Base-by-base conservation (phyloP, 2,329 filamentous ascomycete species). In the Furcasterigmium sp. region DNA sequence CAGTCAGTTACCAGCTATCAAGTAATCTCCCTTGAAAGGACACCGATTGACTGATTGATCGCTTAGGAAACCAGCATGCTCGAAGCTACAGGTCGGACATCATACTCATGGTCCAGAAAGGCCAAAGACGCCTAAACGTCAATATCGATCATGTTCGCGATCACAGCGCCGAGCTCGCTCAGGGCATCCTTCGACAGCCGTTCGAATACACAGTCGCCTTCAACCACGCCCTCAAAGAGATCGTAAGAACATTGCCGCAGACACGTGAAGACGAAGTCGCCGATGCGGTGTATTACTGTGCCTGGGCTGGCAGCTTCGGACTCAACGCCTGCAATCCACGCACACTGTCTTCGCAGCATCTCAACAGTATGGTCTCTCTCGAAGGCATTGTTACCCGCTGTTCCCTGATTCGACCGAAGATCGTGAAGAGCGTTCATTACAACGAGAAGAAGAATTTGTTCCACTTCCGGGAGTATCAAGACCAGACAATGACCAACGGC, bases 381-480 rank as follows among this genome's bases (percentile, higher is more conserved):
- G 93, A 98, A 67, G 93, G 93, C 37, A 98, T 98, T 56, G 93
- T 98, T 34, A 98, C 93, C 28, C 87, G 93, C 63, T 95, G 89
- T 67, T 96, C 91, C 19, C 75, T 98, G 17, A 95, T 98, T 50
- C 80, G 94, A 44, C 93, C 93, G 10, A 98, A 98, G 68, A 82
- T 98, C n/a, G 84, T 97, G 49, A 95, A 94, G 70, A 97, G 93
- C 66, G 91, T 98, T 42, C 93, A 98, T 64, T 97, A 91, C 68
- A 95, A 89, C 56, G 91, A 96, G 67, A 80, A 70, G 51, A 90
- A 88, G 63, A 79, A 88, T 51, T 86, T 85, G 32, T 98, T 97
- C 54, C 82, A 91, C 56, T 90, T 87, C 57, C 80, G 90, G 51
- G 89, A 93, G 61, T 98, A 98, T 63, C 80, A 84, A 53, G 93